Evolutionary conservation across 164 flowering plant genomes (phyloP).

Genomic region (Protea cynaroides): DNA sequence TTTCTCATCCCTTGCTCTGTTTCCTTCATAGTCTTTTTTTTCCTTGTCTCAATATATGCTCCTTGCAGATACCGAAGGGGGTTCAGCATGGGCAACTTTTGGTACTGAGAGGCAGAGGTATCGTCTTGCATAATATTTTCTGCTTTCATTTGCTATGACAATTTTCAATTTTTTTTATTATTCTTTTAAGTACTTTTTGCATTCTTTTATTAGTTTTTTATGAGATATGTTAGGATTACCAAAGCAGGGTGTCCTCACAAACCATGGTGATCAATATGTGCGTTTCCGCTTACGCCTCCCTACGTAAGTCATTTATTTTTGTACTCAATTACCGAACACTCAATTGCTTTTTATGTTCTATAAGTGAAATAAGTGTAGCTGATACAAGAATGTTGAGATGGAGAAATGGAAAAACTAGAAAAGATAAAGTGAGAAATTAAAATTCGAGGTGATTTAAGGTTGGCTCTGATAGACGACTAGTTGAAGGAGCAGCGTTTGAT

Average conservation of each 20-base stretch:
- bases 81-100: constrained; percentile 82
- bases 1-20: neutral
- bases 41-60: constrained; percentile 7
- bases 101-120: constrained; percentile 83
- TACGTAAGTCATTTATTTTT: constrained; percentile 37
- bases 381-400: too few species aligned
- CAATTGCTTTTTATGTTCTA: too few species aligned
- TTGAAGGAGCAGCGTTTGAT: too few species aligned
- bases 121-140: neutral
- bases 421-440: too few species aligned
- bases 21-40: neutral
- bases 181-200: neutral
- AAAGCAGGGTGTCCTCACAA: constrained; percentile 48
- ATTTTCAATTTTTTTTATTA: neutral
- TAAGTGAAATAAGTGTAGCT: too few species aligned
- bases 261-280: constrained; percentile 83
- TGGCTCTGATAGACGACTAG: too few species aligned
- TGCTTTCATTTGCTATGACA: neutral
- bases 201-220: neutral
- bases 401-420: too few species aligned
- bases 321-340: neutral
- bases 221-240: constrained; percentile 54
- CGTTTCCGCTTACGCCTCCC: constrained; percentile 74
- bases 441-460: too few species aligned
- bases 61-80: constrained; percentile 77